Evolutionary conservation across 2,329 filamentous ascomycete species (phyloP).

Genomic region (Orbilia ellipsospora): DNA sequence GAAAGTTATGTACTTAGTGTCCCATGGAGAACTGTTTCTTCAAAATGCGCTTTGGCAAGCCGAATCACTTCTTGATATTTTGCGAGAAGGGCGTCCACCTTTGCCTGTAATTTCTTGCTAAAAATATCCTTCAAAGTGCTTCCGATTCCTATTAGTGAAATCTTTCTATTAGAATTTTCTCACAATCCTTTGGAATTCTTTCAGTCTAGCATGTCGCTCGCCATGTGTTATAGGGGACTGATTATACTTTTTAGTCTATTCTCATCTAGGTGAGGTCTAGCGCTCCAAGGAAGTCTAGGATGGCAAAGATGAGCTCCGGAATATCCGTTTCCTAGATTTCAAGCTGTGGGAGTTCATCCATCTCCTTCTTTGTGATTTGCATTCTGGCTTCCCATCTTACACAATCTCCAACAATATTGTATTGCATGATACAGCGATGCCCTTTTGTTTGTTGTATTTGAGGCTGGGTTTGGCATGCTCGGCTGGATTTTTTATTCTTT

Average conservation of each 20-base stretch:
- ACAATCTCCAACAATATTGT: slow-evolving; percentile 34
- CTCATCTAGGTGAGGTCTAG: slow-evolving; percentile 38
- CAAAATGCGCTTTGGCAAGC: slow-evolving; percentile 25
- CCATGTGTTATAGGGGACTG: too few relatives aligned
- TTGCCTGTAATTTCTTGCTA: slow-evolving; percentile 27
- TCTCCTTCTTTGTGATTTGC: neutral
- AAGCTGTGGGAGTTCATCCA: neutral
- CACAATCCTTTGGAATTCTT: too few relatives aligned
- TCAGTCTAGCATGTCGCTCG: too few relatives aligned
- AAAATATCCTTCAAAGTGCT: slow-evolving; percentile 31
- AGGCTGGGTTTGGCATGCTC: too few relatives aligned
- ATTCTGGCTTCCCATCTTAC: slow-evolving; percentile 38
- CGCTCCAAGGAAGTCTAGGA: slow-evolving; percentile 46
- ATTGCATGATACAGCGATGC: too few relatives aligned
- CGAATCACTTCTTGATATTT: slow-evolving; percentile 18
- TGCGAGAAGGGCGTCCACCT: slow-evolving; percentile 18
- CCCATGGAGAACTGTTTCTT: slow-evolving; percentile 27
- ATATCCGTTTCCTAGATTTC: slow-evolving; percentile 46
- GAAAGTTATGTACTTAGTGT: slow-evolving; percentile 12
- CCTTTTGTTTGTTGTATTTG: too few relatives aligned
- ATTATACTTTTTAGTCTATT: slow-evolving; percentile 26
- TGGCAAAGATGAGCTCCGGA: slow-evolving; percentile 28
- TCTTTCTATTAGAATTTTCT: too few relatives aligned
- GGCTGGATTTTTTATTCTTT: too few relatives aligned
- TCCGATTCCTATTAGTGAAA: slow-evolving; percentile 18